A percentile compares a stretch with the other conserved stretches of the same genome.
Evolutionary conservation across 2,329 filamentous ascomycete species (phyloP).

Genomic region (Talaromyces sp.): DNA sequence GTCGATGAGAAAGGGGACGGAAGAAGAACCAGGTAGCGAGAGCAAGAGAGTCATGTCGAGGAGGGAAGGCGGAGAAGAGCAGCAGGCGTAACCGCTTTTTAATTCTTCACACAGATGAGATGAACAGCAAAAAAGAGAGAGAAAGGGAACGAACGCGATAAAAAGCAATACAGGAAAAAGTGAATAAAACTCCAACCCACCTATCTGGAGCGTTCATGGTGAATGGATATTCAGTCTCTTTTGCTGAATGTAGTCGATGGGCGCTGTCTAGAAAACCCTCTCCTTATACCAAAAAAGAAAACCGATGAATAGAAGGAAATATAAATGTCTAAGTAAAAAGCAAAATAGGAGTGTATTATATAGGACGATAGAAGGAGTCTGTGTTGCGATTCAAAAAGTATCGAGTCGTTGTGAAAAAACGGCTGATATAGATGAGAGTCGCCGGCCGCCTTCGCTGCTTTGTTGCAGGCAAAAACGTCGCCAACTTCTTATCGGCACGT

Average conservation of each 20-base stretch:
- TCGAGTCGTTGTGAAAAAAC: neutral
- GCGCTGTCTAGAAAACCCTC: neutral
- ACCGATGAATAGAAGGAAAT: neutral
- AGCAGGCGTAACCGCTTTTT: neutral
- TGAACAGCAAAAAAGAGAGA: neutral
- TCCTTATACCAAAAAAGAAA: neutral
- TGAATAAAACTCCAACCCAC: slow-evolving; percentile 4
- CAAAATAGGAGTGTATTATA: neutral
- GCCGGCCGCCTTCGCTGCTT: neutral
- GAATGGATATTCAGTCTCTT: neutral
- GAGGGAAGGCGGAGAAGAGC: neutral
- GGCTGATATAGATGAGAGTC: neutral
- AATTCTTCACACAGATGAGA: neutral
- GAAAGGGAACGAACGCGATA: neutral
- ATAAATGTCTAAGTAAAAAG: neutral
- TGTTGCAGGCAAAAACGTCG: neutral
- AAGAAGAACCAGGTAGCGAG: neutral
- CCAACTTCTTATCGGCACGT: neutral
- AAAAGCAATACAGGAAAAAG: neutral
- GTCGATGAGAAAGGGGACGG: neutral
- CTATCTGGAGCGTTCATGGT: slow-evolving; percentile 14
- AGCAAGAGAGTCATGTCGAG: neutral
- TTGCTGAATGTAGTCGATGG: neutral
- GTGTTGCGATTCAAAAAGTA: neutral
- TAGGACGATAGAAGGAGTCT: neutral